phyloP scores from a whole-genome alignment of 805 yeast genomes.

The Torulaspora maleeae region DNA sequence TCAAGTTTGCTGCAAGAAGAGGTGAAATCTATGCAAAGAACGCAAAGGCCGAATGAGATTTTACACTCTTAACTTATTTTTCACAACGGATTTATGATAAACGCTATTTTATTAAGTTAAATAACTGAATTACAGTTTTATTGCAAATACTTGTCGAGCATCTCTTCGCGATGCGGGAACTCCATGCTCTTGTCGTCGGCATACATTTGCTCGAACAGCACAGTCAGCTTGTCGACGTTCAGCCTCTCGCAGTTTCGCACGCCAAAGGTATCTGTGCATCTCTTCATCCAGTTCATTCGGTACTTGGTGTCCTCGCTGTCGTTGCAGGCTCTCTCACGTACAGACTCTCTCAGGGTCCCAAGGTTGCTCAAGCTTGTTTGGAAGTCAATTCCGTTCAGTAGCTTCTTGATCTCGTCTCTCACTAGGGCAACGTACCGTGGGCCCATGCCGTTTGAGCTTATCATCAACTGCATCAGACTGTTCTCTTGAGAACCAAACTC shows the following conservation, averaged over 20 bases:
- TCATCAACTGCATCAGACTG: constrained; percentile 21
- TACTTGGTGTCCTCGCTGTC: constrained; percentile 19
- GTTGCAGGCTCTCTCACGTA: constrained; percentile 16
- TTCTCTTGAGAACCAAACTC: constrained; percentile 14
- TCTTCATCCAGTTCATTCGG: constrained; percentile 34
- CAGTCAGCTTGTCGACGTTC: constrained; percentile 19
- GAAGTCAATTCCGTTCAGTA: constrained; percentile 20
- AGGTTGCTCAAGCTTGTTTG: constrained; percentile 24
- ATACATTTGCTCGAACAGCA: constrained; percentile 24
- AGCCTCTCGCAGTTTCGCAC: constrained; percentile 25
- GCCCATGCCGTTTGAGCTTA: constrained; percentile 33
- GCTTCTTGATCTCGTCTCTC: constrained; percentile 25
- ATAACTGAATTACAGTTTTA: not conserved
- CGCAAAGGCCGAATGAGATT: constrained; percentile 13
- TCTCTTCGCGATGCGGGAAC: constrained; percentile 13
- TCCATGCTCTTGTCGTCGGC: constrained; percentile 9
- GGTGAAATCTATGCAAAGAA: constrained; percentile 31
- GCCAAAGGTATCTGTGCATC: constrained; percentile 32
- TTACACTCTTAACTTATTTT: not conserved
- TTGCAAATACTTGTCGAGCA: constrained; percentile 11
- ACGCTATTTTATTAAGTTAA: constrained; percentile 5
- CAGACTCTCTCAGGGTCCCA: constrained; percentile 23
- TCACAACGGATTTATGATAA: constrained; percentile 12
- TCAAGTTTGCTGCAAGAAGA: constrained; percentile 40
- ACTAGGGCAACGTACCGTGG: constrained; percentile 34